Evolutionary conservation across 371 early-diverging fungal species (phyloP).

Genomic region (Syncephalastrum monosporum): DNA sequence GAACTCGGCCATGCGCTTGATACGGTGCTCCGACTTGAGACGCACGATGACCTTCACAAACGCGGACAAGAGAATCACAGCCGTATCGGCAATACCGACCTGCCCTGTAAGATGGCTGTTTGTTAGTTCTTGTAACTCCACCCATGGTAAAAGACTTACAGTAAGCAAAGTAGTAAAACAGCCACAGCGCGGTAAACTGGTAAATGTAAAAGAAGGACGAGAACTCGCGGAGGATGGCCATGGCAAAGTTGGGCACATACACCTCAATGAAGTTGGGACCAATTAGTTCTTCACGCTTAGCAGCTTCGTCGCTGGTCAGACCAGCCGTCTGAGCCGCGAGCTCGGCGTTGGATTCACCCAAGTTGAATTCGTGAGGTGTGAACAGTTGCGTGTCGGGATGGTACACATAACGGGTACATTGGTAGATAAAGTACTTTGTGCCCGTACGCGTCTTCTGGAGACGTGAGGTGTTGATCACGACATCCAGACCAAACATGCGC

Average conservation of each 20-base stretch:
- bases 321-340: conserved; percentile 52
- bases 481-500: conserved; percentile 33
- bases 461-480: conserved; percentile 37
- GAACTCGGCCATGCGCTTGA: conserved; percentile 69
- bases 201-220: conserved; percentile 77
- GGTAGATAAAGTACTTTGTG: conserved; percentile 69
- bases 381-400: conserved; percentile 49
- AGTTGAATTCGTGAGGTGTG: conserved; percentile 53
- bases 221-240: conserved; percentile 66
- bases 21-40: conserved; percentile 60
- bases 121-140: background rate
- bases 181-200: conserved; percentile 73
- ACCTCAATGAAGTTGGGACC: conserved; percentile 76
- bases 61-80: conserved; percentile 70
- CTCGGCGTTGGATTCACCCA: conserved; percentile 55
- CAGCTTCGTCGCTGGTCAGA: conserved; percentile 57
- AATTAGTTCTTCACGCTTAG: conserved; percentile 53
- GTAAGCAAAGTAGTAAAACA: conserved; percentile 74
- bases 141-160: conserved; percentile 28
- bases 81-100: conserved; percentile 73
- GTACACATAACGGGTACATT: conserved; percentile 75
- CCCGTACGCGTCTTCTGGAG: conserved; percentile 52
- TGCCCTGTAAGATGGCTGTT: conserved; percentile 25
- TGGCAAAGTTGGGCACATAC: conserved; percentile 51
- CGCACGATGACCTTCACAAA: conserved; percentile 69